Percentiles rank a stretch among this genome's conserved stretches.
Conservation (phyloP, 2,329 filamentous ascomycete species). For the Exophiala lecanii-corni region DNA sequence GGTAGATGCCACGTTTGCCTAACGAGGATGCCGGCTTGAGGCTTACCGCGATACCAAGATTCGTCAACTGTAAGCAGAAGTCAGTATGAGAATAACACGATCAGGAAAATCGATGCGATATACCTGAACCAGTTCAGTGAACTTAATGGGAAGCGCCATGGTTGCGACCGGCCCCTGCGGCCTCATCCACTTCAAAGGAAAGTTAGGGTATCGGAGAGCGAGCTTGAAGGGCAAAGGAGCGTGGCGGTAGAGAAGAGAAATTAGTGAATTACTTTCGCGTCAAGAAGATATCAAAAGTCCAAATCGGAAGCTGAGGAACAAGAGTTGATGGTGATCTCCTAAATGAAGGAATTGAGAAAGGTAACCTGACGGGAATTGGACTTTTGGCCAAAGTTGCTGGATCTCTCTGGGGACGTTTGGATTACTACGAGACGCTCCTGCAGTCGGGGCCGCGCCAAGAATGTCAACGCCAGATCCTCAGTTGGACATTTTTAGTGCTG, state of each 20-base stretch:
- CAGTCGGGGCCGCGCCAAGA: neutral
- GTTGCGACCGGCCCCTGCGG: slow-evolving; percentile 34
- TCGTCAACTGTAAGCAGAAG: slow-evolving; percentile 47
- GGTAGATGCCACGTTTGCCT: slow-evolving; percentile 8
- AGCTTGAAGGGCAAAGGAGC: slow-evolving; percentile 15
- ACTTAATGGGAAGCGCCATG: slow-evolving; percentile 77
- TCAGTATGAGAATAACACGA: no score
- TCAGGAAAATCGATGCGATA: slow-evolving; percentile 21
- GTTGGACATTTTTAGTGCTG: no score
- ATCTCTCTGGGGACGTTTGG: neutral
- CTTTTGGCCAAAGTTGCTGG: slow-evolving; percentile 1
- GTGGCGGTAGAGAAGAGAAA: slow-evolving; percentile 14
- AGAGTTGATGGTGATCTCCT: neutral
- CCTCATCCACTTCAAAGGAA: slow-evolving; percentile 23
- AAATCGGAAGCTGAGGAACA: neutral
- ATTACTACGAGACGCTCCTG: neutral
- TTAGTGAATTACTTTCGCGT: slow-evolving; percentile 8
- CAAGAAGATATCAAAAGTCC: slow-evolving; percentile 10
- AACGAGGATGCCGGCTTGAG: slow-evolving; percentile 12
- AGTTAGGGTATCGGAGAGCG: slow-evolving; percentile 7
- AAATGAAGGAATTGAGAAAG: neutral
- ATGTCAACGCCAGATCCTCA: no score
- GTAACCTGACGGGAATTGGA: neutral
- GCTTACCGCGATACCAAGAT: slow-evolving; percentile 52
- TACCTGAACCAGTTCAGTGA: slow-evolving; percentile 83